These are phyloP conservation scores for Penicillium janthinellum DNA, from an alignment of 2,329 filamentous ascomycete species.

Conservation along the genomic window DNA sequence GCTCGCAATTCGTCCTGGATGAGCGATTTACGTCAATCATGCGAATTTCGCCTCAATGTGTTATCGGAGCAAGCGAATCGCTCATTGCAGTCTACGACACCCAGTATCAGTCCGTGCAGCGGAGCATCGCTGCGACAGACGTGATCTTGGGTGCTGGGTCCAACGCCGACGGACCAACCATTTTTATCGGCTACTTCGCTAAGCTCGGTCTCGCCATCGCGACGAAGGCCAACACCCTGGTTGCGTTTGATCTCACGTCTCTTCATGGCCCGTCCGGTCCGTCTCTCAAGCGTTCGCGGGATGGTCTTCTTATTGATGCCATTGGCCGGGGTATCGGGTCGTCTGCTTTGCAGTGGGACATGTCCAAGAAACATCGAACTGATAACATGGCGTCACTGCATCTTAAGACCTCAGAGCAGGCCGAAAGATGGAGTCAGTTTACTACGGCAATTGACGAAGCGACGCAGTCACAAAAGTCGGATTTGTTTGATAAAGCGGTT, in stretches of 20 bases:
- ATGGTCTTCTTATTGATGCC: constrained; percentile 46
- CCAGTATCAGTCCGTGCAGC: constrained; percentile 50
- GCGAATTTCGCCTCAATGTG: constrained; percentile 46
- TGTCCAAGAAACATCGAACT: constrained; percentile 34
- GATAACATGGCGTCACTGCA: constrained; percentile 35
- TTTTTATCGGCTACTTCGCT: constrained; percentile 48
- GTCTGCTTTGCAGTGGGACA: constrained; percentile 32
- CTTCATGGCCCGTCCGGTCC: constrained; percentile 31
- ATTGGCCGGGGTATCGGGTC: constrained; percentile 46
- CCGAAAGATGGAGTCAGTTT: constrained; percentile 38
- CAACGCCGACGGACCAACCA: constrained; percentile 29
- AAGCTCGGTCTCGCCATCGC: constrained; percentile 48
- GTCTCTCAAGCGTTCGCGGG: constrained; percentile 43
- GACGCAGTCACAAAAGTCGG: constrained; percentile 29
- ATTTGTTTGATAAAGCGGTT: constrained; percentile 40
- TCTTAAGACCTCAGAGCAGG: constrained; percentile 35
- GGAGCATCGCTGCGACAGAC: constrained; percentile 40
- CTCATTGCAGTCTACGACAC: constrained; percentile 50
- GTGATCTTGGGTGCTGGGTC: constrained; percentile 29
- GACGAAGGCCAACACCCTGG: constrained; percentile 43
- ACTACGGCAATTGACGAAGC: constrained; percentile 34
- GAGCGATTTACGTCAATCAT: constrained; percentile 45
- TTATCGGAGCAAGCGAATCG: constrained; percentile 45
- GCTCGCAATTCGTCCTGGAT: constrained; percentile 42
- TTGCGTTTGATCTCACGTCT: constrained; percentile 48